A percentile compares a stretch with the other conserved stretches of the same genome.
These are phyloP conservation scores for Heliosperma pusillum DNA, from an alignment of 148 eudicot species.

Conservation along the genomic window DNA sequence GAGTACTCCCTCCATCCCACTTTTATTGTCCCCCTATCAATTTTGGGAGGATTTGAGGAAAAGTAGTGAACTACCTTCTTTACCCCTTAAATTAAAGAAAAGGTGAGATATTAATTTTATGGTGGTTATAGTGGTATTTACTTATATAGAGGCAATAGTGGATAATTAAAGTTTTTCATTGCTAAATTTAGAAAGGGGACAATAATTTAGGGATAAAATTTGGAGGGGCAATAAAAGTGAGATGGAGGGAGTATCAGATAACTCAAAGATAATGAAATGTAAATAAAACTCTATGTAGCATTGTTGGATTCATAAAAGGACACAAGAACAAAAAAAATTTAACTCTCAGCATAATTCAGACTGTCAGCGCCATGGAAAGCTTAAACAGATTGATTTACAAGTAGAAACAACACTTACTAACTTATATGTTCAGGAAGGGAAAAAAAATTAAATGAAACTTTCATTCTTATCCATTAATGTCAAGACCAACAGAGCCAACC, in stretches of 20 bases:
- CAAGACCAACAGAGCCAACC: not conserved
- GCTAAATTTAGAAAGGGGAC: too few relatives aligned
- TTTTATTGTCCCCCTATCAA: too few relatives aligned
- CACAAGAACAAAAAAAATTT: not conserved
- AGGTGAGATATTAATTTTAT: too few relatives aligned
- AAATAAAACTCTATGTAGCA: not conserved
- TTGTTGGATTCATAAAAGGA: not conserved
- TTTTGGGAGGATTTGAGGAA: too few relatives aligned
- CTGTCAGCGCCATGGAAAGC: not conserved
- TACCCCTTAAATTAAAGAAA: too few relatives aligned
- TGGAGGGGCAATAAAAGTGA: too few relatives aligned
- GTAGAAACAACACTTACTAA: not conserved
- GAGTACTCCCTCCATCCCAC: too few relatives aligned
- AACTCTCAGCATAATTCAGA: not conserved
- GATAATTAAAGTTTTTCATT: too few relatives aligned
- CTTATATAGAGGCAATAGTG: too few relatives aligned
- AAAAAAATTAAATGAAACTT: not conserved
- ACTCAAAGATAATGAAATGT: not conserved
- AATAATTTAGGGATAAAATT: too few relatives aligned
- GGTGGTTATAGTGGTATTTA: too few relatives aligned
- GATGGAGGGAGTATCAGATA: conserved; percentile 1
- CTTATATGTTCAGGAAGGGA: not conserved
- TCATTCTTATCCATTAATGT: not conserved
- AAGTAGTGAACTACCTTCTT: too few relatives aligned
- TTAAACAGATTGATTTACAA: not conserved